Evolutionary conservation across 345 rosid species (phyloP).

Genomic region (Diplotaxis tenuifolia): DNA sequence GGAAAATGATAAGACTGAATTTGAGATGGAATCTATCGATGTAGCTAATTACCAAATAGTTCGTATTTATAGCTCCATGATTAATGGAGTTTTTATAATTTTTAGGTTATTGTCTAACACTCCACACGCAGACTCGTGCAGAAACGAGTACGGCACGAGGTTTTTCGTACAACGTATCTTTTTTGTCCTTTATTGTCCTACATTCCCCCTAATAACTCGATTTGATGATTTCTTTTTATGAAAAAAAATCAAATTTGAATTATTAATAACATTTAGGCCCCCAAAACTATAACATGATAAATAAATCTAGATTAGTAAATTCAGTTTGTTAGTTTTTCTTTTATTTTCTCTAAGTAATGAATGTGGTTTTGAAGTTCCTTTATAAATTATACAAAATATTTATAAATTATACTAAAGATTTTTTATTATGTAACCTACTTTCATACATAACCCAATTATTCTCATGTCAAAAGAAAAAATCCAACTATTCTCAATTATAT

Average conservation of each 20-base stretch:
- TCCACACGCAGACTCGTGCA: constrained; percentile 40
- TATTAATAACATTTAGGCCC: neutral
- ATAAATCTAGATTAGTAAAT: neutral
- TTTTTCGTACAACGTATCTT: constrained; percentile 14
- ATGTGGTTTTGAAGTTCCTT: neutral
- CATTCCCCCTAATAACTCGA: neutral
- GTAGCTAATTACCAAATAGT: constrained; percentile 11
- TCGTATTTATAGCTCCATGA: constrained; percentile 25
- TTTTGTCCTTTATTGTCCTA: constrained; percentile 12
- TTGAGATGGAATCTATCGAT: constrained; percentile 27
- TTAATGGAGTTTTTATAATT: constrained; percentile 5
- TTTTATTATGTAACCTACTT: neutral
- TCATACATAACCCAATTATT: neutral
- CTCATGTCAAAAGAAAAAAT: too few species aligned
- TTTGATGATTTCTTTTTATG: neutral
- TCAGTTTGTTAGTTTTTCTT: neutral
- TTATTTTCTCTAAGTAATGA: neutral
- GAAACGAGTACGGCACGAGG: constrained; percentile 36
- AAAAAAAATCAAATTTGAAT: neutral
- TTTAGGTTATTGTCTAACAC: constrained; percentile 1
- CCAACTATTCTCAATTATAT: neutral
- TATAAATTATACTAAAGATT: neutral
- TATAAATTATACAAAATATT: neutral
- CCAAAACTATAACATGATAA: neutral
- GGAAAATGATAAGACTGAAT: neutral